A percentile compares a stretch with the other conserved stretches of the same genome.
phyloP scores from a whole-genome alignment of 2,329 filamentous ascomycete species.

The Didymella glomerata region DNA sequence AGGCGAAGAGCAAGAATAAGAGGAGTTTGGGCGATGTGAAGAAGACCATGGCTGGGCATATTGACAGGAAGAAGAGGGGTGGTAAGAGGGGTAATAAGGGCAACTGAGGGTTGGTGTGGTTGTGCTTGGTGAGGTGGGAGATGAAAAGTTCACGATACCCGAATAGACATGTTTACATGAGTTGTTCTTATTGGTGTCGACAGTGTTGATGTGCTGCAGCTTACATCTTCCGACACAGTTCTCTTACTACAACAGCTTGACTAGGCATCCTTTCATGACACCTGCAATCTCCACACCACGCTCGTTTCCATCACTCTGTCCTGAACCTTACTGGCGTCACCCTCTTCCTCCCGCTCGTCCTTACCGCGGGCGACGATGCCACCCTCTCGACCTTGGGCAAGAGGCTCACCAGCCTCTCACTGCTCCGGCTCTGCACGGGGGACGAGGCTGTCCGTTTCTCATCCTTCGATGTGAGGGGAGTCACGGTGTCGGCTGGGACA shows the following conservation, averaged over 20 bases:
- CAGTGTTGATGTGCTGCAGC: too few relatives aligned
- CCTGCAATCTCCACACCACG: too few relatives aligned
- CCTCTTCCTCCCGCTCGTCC: neutral
- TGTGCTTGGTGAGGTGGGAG: neutral
- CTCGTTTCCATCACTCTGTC: neutral
- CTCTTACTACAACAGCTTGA: too few relatives aligned
- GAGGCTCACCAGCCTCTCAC: neutral
- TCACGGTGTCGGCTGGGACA: too few relatives aligned
- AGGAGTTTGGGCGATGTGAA: constrained; percentile 86
- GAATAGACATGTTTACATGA: constrained; percentile 8
- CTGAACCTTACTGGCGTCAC: neutral
- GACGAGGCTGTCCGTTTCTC: too few relatives aligned
- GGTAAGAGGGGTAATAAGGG: constrained; percentile 77
- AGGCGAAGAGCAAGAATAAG: constrained; percentile 96
- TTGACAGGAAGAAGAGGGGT: constrained; percentile 83
- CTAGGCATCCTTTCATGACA: too few relatives aligned
- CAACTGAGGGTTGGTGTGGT: constrained; percentile 13
- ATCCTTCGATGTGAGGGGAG: too few relatives aligned
- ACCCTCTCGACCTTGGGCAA: neutral
- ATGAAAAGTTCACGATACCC: constrained; percentile 18
- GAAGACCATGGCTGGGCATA: constrained; percentile 81
- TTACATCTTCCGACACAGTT: too few relatives aligned
- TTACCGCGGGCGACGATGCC: neutral
- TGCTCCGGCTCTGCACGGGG: too few relatives aligned
- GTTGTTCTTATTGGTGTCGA: too few relatives aligned